A percentile compares a stretch with the other conserved stretches of the same genome.
These are phyloP conservation scores for Backusella macrospora DNA, from an alignment of 192 early-diverging fungal genomes.

Conservation along the genomic window DNA sequence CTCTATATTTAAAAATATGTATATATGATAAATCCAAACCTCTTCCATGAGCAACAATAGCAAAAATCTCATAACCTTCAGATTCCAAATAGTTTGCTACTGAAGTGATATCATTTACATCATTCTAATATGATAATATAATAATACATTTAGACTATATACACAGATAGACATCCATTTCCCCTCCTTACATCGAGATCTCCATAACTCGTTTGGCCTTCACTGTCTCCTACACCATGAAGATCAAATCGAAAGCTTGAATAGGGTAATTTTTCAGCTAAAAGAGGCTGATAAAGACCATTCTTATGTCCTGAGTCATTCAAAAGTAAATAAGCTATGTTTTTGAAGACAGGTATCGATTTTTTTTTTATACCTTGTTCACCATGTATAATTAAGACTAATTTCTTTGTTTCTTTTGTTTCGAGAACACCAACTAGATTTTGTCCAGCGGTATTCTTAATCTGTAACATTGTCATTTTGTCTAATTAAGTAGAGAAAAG, in stretches of 20 bases:
- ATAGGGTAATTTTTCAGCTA: constrained; percentile 39
- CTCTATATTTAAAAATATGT: background rate
- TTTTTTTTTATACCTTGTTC: constrained; percentile 20
- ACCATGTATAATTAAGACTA: constrained; percentile 38
- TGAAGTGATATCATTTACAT: constrained; percentile 27
- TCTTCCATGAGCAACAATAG: constrained; percentile 34
- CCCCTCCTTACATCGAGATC: constrained; percentile 23
- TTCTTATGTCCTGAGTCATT: constrained; percentile 41
- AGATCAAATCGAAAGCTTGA: constrained; percentile 46
- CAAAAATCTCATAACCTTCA: constrained; percentile 32
- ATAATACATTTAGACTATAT: too few species aligned
- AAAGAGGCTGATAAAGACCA: constrained; percentile 34
- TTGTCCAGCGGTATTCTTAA: constrained; percentile 26
- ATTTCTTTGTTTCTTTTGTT: constrained; percentile 11
- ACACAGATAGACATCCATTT: background rate
- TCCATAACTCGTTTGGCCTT: constrained; percentile 26
- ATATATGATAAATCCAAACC: constrained; percentile 10
- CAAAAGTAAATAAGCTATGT: background rate
- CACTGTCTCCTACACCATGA: constrained; percentile 43
- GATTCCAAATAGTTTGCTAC: constrained; percentile 29
- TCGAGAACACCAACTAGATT: constrained; percentile 35
- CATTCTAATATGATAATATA: constrained; percentile 13
- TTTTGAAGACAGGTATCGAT: background rate
- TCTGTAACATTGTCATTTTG: constrained; percentile 27
- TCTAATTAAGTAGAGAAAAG: background rate